These are phyloP conservation scores for Leptodermis oblonga DNA, from an alignment of 257 asterid species.

Conservation along the genomic window DNA sequence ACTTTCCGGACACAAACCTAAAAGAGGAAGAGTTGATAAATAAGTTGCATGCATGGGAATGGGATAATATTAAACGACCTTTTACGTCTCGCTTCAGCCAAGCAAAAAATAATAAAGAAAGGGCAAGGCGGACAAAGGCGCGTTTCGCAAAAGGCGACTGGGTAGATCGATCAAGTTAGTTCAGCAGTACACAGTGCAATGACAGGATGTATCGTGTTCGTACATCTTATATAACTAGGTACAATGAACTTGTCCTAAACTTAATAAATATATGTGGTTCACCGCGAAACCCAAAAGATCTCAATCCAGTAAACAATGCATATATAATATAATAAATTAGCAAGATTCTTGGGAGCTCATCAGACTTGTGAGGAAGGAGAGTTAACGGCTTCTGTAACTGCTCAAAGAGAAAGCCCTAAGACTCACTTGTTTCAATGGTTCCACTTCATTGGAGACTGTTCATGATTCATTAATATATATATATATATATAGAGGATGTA, in stretches of 20 bases:
- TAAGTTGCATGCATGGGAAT: no score
- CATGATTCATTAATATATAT: no score
- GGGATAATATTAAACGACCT: background rate
- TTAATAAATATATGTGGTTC: background rate
- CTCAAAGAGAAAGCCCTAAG: background rate
- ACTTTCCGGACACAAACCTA: no score
- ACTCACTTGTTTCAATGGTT: background rate
- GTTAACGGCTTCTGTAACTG: constrained; percentile 26
- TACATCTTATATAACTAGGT: constrained; percentile 25
- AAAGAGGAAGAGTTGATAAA: no score
- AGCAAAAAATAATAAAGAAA: no score
- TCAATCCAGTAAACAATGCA: constrained; percentile 35
- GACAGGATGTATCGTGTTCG: constrained; percentile 6
- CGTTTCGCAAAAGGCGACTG: background rate
- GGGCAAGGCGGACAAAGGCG: no score
- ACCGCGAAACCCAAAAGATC: constrained; percentile 53
- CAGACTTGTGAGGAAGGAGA: no score
- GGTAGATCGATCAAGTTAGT: background rate
- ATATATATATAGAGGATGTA: no score
- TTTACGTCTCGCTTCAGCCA: no score
- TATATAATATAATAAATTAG: constrained; percentile 8
- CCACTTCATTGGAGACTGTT: background rate
- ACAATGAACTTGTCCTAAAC: constrained; percentile 46
- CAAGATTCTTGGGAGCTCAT: constrained; percentile 28
- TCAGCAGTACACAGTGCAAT: no score